Evolutionary conservation across 768 basidiomycete species (phyloP).

Genomic region (Macrolepiota dolichaula): DNA sequence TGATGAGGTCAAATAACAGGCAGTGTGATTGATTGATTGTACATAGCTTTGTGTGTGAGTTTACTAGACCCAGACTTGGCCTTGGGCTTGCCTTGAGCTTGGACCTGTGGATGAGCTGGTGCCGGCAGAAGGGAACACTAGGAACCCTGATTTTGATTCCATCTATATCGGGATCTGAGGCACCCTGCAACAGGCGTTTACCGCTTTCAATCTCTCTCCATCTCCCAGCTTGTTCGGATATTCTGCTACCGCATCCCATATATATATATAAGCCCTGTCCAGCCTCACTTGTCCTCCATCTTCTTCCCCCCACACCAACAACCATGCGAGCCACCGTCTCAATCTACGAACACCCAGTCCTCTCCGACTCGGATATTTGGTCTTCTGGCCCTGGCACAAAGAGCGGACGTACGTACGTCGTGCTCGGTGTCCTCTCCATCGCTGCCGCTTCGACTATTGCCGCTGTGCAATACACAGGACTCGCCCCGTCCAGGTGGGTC

Average conservation of each 20-base stretch:
- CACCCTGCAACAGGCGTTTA: conserved; percentile 1
- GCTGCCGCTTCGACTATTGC: conserved; percentile 29
- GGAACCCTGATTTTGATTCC: conserved; percentile 4
- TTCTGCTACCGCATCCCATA: neutral
- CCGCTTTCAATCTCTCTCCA: neutral
- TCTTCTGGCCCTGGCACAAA: conserved; percentile 22
- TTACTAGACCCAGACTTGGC: too few species aligned
- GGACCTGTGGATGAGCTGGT: neutral
- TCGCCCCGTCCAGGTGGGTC: conserved; percentile 25
- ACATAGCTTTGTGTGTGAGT: too few species aligned
- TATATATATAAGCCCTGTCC: conserved; percentile 1
- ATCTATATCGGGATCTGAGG: conserved; percentile 10
- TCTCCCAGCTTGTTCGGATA: neutral
- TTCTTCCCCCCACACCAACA: neutral
- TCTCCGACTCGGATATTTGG: conserved; percentile 38
- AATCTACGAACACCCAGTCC: conserved; percentile 36
- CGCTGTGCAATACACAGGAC: conserved; percentile 26
- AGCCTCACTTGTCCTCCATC: neutral
- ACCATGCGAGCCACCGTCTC: conserved; percentile 34
- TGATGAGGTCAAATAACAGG: too few species aligned
- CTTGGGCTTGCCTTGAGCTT: too few species aligned
- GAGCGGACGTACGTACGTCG: conserved; percentile 19
- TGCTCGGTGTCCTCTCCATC: conserved; percentile 29
- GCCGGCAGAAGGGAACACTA: too few species aligned
- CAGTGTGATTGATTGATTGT: too few species aligned